These are phyloP conservation scores for Prototheca wickerhamii DNA, from an alignment of 163 green algal genomes.

Conservation along the genomic window DNA sequence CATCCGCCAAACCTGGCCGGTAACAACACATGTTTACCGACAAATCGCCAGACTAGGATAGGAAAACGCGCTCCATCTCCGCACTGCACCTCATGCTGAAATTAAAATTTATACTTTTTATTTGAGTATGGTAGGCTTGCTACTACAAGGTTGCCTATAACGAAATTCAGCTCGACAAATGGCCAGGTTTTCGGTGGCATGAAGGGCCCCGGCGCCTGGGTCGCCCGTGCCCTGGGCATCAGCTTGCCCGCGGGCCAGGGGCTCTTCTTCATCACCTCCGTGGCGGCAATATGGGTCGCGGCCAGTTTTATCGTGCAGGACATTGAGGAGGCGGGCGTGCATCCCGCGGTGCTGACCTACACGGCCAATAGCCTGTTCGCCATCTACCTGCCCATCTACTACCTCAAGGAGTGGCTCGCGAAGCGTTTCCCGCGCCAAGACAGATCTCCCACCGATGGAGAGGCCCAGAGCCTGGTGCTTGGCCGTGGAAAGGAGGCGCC, in stretches of 20 bases:
- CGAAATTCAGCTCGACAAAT: no score
- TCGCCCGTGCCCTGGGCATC: neutral
- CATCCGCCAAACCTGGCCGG: no score
- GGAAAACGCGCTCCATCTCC: no score
- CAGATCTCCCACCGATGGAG: neutral
- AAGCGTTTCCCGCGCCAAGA: neutral
- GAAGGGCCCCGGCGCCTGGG: neutral
- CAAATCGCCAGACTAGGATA: no score
- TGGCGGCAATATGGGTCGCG: conserved; percentile 71
- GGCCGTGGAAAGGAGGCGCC: no score
- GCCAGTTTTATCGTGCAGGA: conserved; percentile 70
- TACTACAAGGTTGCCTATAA: no score
- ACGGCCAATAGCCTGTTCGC: conserved; percentile 83
- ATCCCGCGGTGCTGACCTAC: conserved; percentile 79
- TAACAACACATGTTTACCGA: no score
- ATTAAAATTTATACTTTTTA: no score
- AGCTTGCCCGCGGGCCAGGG: neutral
- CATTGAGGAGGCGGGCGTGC: conserved; percentile 49
- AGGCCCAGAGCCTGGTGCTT: no score
- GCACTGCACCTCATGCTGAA: no score
- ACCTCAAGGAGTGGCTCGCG: conserved; percentile 2
- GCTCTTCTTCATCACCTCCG: conserved; percentile 23
- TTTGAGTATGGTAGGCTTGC: no score
- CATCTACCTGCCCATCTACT: conserved; percentile 67
- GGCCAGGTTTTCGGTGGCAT: neutral